phyloP scores from a whole-genome alignment of 179 eudicot genomes.

The Gypsophila paniculata region DNA sequence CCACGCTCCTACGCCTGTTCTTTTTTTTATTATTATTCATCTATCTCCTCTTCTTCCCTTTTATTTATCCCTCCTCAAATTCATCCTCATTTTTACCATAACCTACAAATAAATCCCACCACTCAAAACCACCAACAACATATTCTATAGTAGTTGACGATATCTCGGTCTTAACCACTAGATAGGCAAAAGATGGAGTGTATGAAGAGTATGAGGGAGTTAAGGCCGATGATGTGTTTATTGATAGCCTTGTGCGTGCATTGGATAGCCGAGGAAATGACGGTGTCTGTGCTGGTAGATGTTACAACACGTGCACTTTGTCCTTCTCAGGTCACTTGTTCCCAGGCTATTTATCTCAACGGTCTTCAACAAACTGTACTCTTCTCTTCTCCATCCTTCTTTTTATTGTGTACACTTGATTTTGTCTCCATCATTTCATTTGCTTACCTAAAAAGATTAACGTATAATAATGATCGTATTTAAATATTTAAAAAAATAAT shows the following conservation, averaged over 20 bases:
- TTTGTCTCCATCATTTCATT: no score
- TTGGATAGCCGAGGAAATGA: constrained; percentile 83
- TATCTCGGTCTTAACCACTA: no score
- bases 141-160: no score
- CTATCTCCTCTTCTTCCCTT: background rate
- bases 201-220: constrained; percentile 32
- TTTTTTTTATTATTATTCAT: background rate
- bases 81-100: no score
- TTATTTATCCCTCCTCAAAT: background rate
- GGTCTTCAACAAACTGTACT: constrained; percentile 83
- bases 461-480: no score
- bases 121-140: no score
- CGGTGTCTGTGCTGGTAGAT: constrained; percentile 72
- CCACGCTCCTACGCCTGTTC: constrained; percentile 19
- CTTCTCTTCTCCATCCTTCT: background rate
- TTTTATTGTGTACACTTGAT: background rate
- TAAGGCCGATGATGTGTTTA: constrained; percentile 50
- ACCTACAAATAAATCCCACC: background rate
- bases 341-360: constrained; percentile 68
- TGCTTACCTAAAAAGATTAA: no score
- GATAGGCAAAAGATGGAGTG: constrained; percentile 33
- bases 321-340: constrained; percentile 48
- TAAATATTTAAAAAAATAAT: no score
- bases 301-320: constrained; percentile 71
- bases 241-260: constrained; percentile 58